Evolutionary conservation across 495 filamentous ascomycete species (phyloP).

Genomic region (Podospora bellae-mahoneyi): DNA sequence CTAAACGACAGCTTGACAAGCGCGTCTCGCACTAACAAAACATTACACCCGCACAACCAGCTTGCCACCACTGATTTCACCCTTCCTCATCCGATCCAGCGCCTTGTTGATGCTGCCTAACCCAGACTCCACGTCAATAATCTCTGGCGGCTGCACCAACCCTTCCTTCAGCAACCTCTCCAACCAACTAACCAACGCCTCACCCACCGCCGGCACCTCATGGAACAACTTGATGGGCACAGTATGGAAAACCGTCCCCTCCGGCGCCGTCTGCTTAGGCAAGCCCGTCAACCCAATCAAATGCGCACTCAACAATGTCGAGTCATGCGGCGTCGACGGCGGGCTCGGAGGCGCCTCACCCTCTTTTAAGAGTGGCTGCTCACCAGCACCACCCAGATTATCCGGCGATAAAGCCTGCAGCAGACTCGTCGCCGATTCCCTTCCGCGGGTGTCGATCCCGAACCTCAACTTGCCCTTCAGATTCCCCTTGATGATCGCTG

Average conservation of each 20-base stretch:
- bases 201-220: slow-evolving; percentile 54
- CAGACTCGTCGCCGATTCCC: slow-evolving; percentile 53
- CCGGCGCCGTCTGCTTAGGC: slow-evolving; percentile 48
- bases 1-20: background rate
- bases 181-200: slow-evolving; percentile 56
- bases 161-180: slow-evolving; percentile 52
- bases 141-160: slow-evolving; percentile 53
- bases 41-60: slow-evolving; percentile 46
- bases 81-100: slow-evolving; percentile 56
- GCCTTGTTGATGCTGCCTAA: slow-evolving; percentile 60
- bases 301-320: slow-evolving; percentile 40
- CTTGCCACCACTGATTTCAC: slow-evolving; percentile 56
- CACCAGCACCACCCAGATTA: slow-evolving; percentile 12
- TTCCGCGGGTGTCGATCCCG: slow-evolving; percentile 59
- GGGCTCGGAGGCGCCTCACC: slow-evolving; percentile 21
- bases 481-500: slow-evolving; percentile 56
- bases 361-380: background rate
- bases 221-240: slow-evolving; percentile 71
- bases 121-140: slow-evolving; percentile 56
- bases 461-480: slow-evolving; percentile 56
- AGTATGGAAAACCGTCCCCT: slow-evolving; percentile 49
- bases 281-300: slow-evolving; percentile 61
- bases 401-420: slow-evolving; percentile 42
- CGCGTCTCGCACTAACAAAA: background rate
- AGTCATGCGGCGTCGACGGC: slow-evolving; percentile 27